Conservation (phyloP, 495 filamentous ascomycete species). For the Immersiella caudata region DNA sequence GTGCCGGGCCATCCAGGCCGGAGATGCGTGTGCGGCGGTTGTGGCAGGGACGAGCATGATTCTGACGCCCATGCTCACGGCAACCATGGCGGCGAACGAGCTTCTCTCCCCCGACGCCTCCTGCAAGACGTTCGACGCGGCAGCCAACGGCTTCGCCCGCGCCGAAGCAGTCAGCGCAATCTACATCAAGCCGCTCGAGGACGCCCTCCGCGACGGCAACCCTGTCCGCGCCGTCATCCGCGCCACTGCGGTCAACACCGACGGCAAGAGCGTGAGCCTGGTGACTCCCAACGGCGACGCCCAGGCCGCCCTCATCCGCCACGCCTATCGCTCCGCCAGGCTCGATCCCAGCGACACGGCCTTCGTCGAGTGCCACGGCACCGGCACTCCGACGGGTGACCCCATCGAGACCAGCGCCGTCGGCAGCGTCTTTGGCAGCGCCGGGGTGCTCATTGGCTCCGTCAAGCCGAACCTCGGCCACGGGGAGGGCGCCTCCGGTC, state of each 20-base stretch:
- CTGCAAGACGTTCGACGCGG: constrained; percentile 38
- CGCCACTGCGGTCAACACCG: constrained; percentile 50
- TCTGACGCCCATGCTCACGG: constrained; percentile 17
- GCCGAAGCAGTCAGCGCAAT: constrained; percentile 56
- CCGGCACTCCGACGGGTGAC: constrained; percentile 54
- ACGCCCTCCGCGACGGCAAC: constrained; percentile 50
- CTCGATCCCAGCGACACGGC: constrained; percentile 20
- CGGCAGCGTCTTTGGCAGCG: constrained; percentile 17
- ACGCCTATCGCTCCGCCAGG: constrained; percentile 37
- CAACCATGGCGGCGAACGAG: constrained; percentile 10
- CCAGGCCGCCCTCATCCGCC: constrained; percentile 52
- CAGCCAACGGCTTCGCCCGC: constrained; percentile 54
- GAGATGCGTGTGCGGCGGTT: constrained; percentile 46
- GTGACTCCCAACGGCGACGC: constrained; percentile 50
- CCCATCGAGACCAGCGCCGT: constrained; percentile 44
- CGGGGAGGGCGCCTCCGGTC: constrained; percentile 53
- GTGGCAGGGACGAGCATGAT: constrained; percentile 42
- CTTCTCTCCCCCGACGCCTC: constrained; percentile 30
- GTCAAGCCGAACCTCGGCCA: constrained; percentile 62
- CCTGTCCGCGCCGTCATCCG: constrained; percentile 60
- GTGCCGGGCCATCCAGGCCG: constrained; percentile 43
- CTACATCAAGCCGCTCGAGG: constrained; percentile 50
- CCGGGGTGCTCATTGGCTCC: constrained; percentile 41
- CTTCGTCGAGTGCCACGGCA: constrained; percentile 38
- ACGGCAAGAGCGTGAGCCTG: constrained; percentile 51